These are phyloP conservation scores for Cladosporium sp. DNA, from an alignment of 2,329 filamentous ascomycete species.

Conservation along the genomic window DNA sequence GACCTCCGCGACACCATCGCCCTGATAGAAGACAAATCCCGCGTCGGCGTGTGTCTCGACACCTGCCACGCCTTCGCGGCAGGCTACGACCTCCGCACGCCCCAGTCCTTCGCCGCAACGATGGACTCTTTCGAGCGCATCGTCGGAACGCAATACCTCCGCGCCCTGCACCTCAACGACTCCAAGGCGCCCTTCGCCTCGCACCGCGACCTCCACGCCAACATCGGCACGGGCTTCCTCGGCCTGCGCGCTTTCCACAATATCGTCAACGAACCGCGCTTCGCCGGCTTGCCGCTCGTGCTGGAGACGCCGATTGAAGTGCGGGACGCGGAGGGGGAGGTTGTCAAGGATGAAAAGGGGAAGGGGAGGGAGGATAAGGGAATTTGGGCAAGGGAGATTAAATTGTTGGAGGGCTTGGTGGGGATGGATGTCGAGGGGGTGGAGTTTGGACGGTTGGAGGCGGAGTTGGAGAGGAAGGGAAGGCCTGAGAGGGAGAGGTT, in stretches of 20 bases:
- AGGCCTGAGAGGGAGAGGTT: slow-evolving; percentile 67
- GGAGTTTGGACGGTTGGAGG: slow-evolving; percentile 64
- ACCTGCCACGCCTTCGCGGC: slow-evolving; percentile 96
- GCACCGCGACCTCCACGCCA: slow-evolving; percentile 85
- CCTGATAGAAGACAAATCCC: slow-evolving; percentile 70
- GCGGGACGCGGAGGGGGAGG: slow-evolving; percentile 58
- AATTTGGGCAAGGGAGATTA: slow-evolving; percentile 92
- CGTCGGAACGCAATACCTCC: slow-evolving; percentile 74
- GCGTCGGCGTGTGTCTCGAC: slow-evolving; percentile 91
- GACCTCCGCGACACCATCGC: slow-evolving; percentile 82
- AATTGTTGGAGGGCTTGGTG: slow-evolving; percentile 81
- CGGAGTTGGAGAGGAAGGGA: slow-evolving; percentile 62
- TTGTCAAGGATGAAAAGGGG: slow-evolving; percentile 35
- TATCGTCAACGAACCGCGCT: slow-evolving; percentile 74
- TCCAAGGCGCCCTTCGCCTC: slow-evolving; percentile 84
- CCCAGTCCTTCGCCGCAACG: slow-evolving; percentile 66
- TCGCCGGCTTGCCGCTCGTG: slow-evolving; percentile 80
- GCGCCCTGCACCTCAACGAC: slow-evolving; percentile 88
- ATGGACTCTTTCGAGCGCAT: slow-evolving; percentile 70
- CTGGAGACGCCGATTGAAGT: slow-evolving; percentile 91
- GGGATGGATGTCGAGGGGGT: slow-evolving; percentile 73
- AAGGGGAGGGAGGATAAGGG: slow-evolving; percentile 67
- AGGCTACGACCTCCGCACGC: slow-evolving; percentile 80
- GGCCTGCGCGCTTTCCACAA: slow-evolving; percentile 87
- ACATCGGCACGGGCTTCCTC: slow-evolving; percentile 92